Evolutionary conservation across 2,329 filamentous ascomycete species (phyloP), one percentile per base, ranked within the genome.

Genomic region (Raffaelea ambrosiae): DNA sequence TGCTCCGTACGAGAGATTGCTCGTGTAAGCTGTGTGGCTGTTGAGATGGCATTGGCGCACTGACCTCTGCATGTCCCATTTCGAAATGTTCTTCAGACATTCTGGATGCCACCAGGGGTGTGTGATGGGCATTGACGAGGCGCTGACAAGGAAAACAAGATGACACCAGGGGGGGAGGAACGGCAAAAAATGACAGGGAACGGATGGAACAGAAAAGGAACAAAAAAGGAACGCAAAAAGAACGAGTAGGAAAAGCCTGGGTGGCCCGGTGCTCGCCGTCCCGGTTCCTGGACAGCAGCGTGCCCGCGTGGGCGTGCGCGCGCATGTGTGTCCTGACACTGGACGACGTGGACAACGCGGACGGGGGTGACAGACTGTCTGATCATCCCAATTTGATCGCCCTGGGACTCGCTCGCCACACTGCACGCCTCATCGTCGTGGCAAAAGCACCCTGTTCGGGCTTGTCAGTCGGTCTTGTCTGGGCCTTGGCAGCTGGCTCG

Each of bases 381-480:
- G 50, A 52, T 49, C 50, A 35, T 35, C 47, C 20, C 42, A 38
- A 44, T 46, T 44, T 50, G 51, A 50, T 51, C 51, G 51, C 48
- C 35, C 16, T 39, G 43, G 26, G 16, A 31, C 43, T 43, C 41
- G 42, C 45, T 46, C 41, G 44, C 43, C 45, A 31, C 47, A 19
- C 21, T 38, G 18, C 40, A 19, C 31, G 48, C 48, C 46, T 53
- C 51, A 47, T 43, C 36, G 40, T 38, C 29, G 29, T 42, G 38
- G 16, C 13, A 26, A 41, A 48, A 38, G 16, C 26, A 14, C 23
- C 5, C 5, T 43, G 20, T n/a, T 33, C 26, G n/a, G 40, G 22
- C 16, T 13, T 33, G 23, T 29, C 21, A 20, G 16, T 43, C 38
- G 31, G 35, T 5, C 14, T n/a, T 14, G 35, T 5, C 14, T n/a